Percentiles rank a stretch among this genome's conserved stretches.
Conservation (phyloP, 495 filamentous ascomycete genomes). For the Coniosporium apollinis region DNA sequence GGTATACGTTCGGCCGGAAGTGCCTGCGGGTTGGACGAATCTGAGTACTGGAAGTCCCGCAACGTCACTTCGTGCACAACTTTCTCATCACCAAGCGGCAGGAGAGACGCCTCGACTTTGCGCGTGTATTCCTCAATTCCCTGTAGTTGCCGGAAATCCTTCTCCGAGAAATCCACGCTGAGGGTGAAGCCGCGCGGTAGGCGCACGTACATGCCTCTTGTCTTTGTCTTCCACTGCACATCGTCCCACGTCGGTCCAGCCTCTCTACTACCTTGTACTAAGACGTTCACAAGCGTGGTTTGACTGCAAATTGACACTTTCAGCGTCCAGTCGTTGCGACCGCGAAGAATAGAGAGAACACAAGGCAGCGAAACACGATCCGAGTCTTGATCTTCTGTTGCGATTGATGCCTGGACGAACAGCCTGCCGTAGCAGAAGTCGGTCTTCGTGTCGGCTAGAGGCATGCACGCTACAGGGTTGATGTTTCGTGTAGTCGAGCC, state of each 20-base stretch:
- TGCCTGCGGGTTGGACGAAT: slow-evolving; percentile 41
- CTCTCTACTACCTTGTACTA: slow-evolving; percentile 44
- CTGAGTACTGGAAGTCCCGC: slow-evolving; percentile 57
- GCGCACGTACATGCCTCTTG: slow-evolving; percentile 41
- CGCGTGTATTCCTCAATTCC: slow-evolving; percentile 66
- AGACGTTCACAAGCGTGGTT: slow-evolving; percentile 55
- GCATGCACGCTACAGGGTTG: slow-evolving; percentile 47
- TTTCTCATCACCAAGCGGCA: slow-evolving; percentile 45
- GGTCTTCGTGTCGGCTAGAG: slow-evolving; percentile 50
- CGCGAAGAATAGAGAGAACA: slow-evolving; percentile 53
- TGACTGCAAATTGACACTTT: slow-evolving; percentile 58
- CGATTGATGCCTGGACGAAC: slow-evolving; percentile 49
- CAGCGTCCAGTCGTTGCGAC: slow-evolving; percentile 46
- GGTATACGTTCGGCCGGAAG: slow-evolving; percentile 60
- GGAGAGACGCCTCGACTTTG: slow-evolving; percentile 52
- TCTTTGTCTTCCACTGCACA: slow-evolving; percentile 54
- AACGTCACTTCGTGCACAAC: slow-evolving; percentile 46
- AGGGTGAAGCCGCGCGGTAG: slow-evolving; percentile 53
- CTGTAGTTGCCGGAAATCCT: slow-evolving; percentile 59
- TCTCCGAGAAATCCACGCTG: slow-evolving; percentile 48
- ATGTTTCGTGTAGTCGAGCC: slow-evolving; percentile 18
- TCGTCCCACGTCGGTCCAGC: slow-evolving; percentile 62
- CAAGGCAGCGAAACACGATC: slow-evolving; percentile 51
- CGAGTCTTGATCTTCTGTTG: slow-evolving; percentile 47
- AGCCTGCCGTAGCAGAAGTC: slow-evolving; percentile 62